Percentiles rank a stretch among this genome's conserved stretches.
phyloP scores from a whole-genome alignment of 1,284 basidiomycete genomes.

The Ceraceosorus guamensis region DNA sequence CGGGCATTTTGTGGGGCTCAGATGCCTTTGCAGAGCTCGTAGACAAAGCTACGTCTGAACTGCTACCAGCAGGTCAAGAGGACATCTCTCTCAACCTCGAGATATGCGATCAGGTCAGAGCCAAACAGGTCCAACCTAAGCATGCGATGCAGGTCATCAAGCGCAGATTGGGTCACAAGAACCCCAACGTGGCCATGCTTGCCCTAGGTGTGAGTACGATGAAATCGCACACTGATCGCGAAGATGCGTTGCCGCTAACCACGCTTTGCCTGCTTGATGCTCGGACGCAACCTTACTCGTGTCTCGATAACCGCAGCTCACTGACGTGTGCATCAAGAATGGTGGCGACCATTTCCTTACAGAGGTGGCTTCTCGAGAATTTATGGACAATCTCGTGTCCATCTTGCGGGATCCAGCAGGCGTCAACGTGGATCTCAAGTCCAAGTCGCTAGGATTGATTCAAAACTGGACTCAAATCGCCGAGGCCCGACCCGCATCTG shows the following conservation, averaged over 20 bases:
- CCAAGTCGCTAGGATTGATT: conserved; percentile 67
- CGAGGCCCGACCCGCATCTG: conserved; percentile 62
- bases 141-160: conserved; percentile 84
- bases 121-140: conserved; percentile 76
- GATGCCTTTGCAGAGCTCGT: conserved; percentile 40
- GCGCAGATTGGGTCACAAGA: conserved; percentile 79
- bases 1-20: conserved; percentile 29
- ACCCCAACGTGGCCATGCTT: conserved; percentile 88
- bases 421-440: conserved; percentile 75
- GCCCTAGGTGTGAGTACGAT: conserved; percentile 62
- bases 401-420: conserved; percentile 59
- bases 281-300: background rate
- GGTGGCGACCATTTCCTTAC: conserved; percentile 82
- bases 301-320: conserved; percentile 50
- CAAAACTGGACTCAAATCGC: conserved; percentile 92
- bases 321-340: conserved; percentile 94
- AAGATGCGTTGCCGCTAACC: background rate
- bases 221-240: background rate
- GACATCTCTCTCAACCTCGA: conserved; percentile 91
- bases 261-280: background rate
- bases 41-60: conserved; percentile 83
- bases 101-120: conserved; percentile 87
- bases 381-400: conserved; percentile 83
- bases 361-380: conserved; percentile 63
- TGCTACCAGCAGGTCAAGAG: conserved; percentile 64